Evolutionary conservation across 2,329 filamentous ascomycete species (phyloP).

Genomic region (Fusarium nelsonii): DNA sequence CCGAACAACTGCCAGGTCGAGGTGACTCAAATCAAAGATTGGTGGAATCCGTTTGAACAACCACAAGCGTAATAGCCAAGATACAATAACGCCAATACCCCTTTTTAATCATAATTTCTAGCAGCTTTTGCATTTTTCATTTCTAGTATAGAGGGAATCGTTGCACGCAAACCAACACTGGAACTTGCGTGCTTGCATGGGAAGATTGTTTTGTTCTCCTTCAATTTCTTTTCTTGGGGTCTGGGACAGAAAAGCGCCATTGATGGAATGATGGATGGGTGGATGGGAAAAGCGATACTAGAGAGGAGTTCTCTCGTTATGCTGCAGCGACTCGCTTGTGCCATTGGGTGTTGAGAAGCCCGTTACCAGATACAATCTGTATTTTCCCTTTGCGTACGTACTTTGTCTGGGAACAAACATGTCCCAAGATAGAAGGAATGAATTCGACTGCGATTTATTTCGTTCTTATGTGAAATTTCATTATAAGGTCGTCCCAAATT

Average conservation of each 20-base stretch:
- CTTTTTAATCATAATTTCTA: constrained; percentile 2
- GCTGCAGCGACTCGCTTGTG: not conserved
- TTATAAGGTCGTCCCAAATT: not conserved
- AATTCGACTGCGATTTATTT: not conserved
- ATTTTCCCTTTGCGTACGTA: not conserved
- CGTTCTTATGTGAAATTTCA: not conserved
- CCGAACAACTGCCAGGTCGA: constrained; percentile 50
- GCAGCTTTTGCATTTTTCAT: not conserved
- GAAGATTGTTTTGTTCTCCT: constrained; percentile 21
- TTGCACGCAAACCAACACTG: constrained; percentile 45
- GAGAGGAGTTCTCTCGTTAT: constrained; percentile 26
- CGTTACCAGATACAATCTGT: not conserved
- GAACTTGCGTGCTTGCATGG: constrained; percentile 28
- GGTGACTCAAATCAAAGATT: constrained; percentile 46
- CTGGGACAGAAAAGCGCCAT: constrained; percentile 26
- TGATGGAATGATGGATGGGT: not conserved
- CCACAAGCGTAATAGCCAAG: not conserved
- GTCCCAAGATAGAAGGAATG: not conserved
- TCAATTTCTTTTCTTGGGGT: constrained; percentile 16
- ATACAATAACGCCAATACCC: not conserved
- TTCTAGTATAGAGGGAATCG: constrained; percentile 39
- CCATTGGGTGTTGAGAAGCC: not conserved
- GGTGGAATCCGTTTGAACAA: constrained; percentile 42
- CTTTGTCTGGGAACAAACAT: not conserved
- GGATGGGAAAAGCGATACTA: constrained; percentile 9